phyloP scores from a whole-genome alignment of 371 early-diverging fungal species.

The Mycotypha africana region DNA sequence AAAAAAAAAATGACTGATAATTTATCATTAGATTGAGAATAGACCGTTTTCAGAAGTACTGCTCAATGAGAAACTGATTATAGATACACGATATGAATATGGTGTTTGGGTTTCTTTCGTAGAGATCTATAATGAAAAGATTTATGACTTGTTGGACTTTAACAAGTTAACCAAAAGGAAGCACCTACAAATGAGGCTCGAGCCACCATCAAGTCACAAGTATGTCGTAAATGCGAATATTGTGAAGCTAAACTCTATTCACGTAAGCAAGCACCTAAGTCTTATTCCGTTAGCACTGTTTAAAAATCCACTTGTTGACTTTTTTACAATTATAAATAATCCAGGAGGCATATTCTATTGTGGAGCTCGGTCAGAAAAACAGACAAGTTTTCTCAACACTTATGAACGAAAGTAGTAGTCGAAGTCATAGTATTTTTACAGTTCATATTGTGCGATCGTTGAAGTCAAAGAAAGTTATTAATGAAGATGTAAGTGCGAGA shows the following conservation, averaged over 20 bases:
- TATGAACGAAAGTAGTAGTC: constrained; percentile 56
- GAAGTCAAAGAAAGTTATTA: no score
- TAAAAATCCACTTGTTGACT: no score
- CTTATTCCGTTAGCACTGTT: no score
- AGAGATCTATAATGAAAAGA: constrained; percentile 81
- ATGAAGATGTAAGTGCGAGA: constrained; percentile 37
- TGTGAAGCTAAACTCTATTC: constrained; percentile 47
- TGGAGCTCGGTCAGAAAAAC: constrained; percentile 55
- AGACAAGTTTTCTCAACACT: constrained; percentile 60
- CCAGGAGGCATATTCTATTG: constrained; percentile 56
- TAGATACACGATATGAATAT: constrained; percentile 52
- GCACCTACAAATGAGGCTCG: no score
- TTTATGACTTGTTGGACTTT: constrained; percentile 70
- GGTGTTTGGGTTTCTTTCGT: constrained; percentile 70
- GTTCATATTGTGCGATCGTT: constrained; percentile 56
- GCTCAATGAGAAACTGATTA: no score
- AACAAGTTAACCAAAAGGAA: no score
- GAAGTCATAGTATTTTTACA: constrained; percentile 74
- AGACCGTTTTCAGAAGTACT: no score
- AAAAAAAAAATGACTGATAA: no score
- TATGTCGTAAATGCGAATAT: constrained; percentile 50
- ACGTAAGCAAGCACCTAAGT: no score
- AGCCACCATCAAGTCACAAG: no score
- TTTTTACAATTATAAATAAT: no score
- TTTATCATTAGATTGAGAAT: no score